A percentile compares a stretch with the other conserved stretches of the same genome.
Evolutionary conservation across 2,329 filamentous ascomycete species (phyloP).

Genomic region (Botryotinia narcissicola): DNA sequence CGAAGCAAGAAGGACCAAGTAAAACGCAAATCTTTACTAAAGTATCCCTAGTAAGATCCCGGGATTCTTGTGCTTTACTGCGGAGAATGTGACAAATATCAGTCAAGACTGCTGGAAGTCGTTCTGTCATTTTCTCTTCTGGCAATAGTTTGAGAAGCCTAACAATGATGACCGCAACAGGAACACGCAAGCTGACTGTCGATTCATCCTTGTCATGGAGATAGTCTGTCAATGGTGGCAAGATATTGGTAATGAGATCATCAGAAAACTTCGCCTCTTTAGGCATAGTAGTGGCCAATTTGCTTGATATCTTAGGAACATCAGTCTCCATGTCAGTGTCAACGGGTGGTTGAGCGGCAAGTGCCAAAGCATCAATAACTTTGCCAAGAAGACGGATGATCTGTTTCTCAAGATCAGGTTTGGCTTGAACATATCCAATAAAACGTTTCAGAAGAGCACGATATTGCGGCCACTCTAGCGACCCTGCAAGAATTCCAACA

Average conservation of each 20-base stretch:
- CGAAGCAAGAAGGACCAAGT: slow-evolving; percentile 78
- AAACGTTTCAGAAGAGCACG: slow-evolving; percentile 81
- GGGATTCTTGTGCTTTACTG: slow-evolving; percentile 81
- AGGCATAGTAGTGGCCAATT: slow-evolving; percentile 65
- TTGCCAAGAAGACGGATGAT: slow-evolving; percentile 78
- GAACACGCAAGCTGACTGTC: slow-evolving; percentile 88
- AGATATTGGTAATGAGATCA: slow-evolving; percentile 71
- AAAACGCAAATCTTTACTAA: slow-evolving; percentile 78
- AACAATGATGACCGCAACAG: slow-evolving; percentile 82
- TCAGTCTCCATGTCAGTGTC: slow-evolving; percentile 38
- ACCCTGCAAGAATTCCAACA: slow-evolving; percentile 70
- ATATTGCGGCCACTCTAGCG: slow-evolving; percentile 88
- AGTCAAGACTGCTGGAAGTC: slow-evolving; percentile 78
- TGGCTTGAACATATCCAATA: slow-evolving; percentile 75
- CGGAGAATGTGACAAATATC: slow-evolving; percentile 92
- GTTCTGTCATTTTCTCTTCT: slow-evolving; percentile 65
- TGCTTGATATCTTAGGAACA: slow-evolving; percentile 37
- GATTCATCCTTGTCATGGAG: slow-evolving; percentile 93
- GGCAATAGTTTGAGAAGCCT: slow-evolving; percentile 84
- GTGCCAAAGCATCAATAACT: slow-evolving; percentile 72
- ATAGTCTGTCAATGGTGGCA: slow-evolving; percentile 78
- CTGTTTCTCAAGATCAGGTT: slow-evolving; percentile 80
- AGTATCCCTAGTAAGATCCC: slow-evolving; percentile 88
- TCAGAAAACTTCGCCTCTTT: slow-evolving; percentile 62
- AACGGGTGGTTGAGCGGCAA: slow-evolving; percentile 44